Evolutionary conservation across 1,284 basidiomycete genomes (phyloP), one percentile per base, ranked within the genome.

Genomic region (Testicularia cyperi): DNA sequence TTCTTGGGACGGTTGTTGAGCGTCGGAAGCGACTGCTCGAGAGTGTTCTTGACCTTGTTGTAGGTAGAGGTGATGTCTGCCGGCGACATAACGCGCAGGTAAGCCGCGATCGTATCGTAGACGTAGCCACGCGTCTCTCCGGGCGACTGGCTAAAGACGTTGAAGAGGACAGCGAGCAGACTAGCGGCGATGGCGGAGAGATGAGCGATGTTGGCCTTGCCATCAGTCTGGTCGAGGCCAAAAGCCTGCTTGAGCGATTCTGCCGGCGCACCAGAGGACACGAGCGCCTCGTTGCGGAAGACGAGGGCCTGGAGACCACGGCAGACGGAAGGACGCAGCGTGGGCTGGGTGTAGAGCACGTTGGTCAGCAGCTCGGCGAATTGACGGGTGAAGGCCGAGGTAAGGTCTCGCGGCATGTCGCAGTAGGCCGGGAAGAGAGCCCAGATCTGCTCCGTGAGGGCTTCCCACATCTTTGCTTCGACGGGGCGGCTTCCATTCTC

Each of bases 151-250:
- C 87, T 83, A 77, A 96, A 97, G n/a, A 99, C 86, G 74, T 99
- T 97, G 81, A 97, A 94, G 32, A 96, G 81, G 4, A 97, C 90
- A 0, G 90, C 87, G 20, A 97, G 83, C 85, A 95, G 92, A 71
- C 90, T 94, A 72, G 91, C 88, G 0, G 86, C 86, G 69, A 96
- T 86, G 0, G 81, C 81, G 37, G 83, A 84, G 46, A 98, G 81
- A 75, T 89, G 87, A 2, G 77, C 80, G 19, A 96, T 68, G 69
- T 92, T 92, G 36, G 80, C 80, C 26, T 79, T 74, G 2, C 88
- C 90, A 53, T 84, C 83, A 24, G 81, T 81, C 22, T 81, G 82
- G 46, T 80, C 79, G 20, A 83, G 66, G 16, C 81, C 82, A 39
- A 83, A 83, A 29, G 79, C 78, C 42, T 79, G 78, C 27, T 72